Conservation (phyloP, 208 protist genomes). For the Phytomonas sp. region DNA sequence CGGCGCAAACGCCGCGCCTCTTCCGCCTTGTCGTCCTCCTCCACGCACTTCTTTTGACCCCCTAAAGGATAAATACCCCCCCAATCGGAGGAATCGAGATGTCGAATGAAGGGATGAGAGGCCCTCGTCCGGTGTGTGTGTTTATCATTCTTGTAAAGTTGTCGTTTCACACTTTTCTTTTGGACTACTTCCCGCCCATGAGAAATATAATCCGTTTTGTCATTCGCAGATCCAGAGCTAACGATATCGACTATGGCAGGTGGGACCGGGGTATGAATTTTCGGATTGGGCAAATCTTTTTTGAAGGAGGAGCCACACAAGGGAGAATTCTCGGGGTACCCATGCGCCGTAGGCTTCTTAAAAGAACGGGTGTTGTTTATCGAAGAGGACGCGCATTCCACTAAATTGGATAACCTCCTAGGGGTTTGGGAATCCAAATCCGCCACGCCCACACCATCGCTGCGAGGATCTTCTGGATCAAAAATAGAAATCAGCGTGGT, state of each 20-base stretch:
- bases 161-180: background rate
- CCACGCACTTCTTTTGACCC: slow-evolving; percentile 10
- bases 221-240: background rate
- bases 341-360: background rate
- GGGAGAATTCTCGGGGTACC: background rate
- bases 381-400: background rate
- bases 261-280: background rate
- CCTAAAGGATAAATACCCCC: slow-evolving; percentile 5
- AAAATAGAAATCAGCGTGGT: background rate
- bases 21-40: slow-evolving; percentile 12
- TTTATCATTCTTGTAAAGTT: background rate
- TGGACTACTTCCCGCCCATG: background rate
- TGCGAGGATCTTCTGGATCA: background rate
- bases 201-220: background rate
- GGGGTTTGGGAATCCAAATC: background rate
- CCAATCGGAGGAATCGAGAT: background rate
- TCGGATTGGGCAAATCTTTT: background rate
- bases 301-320: background rate
- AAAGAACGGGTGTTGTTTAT: background rate
- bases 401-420: background rate
- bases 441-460: background rate
- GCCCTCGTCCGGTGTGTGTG: background rate
- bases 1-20: slow-evolving; percentile 31
- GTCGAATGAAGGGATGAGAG: background rate
- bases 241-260: background rate